Evolutionary conservation across 345 rosid species (phyloP), one percentile per base, ranked within the genome.

Genomic region (Arabidopsis arenosa): DNA sequence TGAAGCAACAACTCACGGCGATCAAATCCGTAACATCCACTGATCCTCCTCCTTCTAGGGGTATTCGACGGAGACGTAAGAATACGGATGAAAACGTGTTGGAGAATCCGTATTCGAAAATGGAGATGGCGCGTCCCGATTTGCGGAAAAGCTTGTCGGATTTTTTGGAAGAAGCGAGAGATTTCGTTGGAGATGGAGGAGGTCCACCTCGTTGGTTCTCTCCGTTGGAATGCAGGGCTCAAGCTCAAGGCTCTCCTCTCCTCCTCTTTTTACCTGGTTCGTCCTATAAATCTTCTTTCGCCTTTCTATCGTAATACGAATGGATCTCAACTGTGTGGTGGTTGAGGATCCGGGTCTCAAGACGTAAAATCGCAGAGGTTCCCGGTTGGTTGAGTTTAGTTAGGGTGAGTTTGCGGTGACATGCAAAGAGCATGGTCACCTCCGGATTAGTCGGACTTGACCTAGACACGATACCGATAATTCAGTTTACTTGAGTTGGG

Each of bases 121-220:
- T 15, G 1, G 79, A 68, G 43, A 61, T 28, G 60, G 82, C 78
- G 9, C 28, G 43, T 37, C 75, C 72, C 2, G 80, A 80, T 33
- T 41, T 52, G 41, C 65, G 57, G 41, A 85, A 85, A 75, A 75
- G 68, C 32, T 48, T 85, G 40, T 77, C 75, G 39, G 89, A 83
- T 23, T 85, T 74, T 61, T 70, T 84, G n/a, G 82, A 77, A 4
- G 85, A 81, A 65, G 73, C 84, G 0, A 78, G 78, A 72, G 82
- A 74, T 49, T 65, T 84, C 36, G 52, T 82, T 11, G 71, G 77
- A 10, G 89, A 83, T 2, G 80, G 81, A 2, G 12, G 78, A 3
- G 93, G 88, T 26, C 89, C 86, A 45, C 90, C 93, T 37, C 84
- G 93, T 62, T 89, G 93, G 90, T 85, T 89, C 82, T 83, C 89